Conservation (phyloP, 23 red algal species). For the Gracilaria caudata region DNA sequence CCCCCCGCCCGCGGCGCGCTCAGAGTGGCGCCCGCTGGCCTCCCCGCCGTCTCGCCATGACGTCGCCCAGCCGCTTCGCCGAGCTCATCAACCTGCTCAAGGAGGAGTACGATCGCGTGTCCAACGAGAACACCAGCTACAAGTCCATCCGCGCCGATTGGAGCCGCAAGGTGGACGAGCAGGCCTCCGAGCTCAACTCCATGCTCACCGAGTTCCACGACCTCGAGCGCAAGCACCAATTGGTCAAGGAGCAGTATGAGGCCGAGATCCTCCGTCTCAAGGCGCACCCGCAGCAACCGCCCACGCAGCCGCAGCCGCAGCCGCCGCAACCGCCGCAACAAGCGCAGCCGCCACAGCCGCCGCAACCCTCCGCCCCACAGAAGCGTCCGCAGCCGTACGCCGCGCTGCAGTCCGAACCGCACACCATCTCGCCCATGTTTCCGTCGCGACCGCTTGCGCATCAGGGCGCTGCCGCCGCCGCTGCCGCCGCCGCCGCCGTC, state of each 20-base stretch:
- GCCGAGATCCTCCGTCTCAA: conserved; percentile 82
- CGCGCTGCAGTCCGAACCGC: conserved; percentile 11
- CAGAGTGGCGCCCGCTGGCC: background rate
- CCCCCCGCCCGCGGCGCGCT: background rate
- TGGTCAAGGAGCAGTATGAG: conserved; percentile 81
- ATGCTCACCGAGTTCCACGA: conserved; percentile 62
- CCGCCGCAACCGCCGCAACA: conserved; percentile 41
- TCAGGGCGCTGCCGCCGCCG: background rate
- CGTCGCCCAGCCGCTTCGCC: conserved; percentile 4
- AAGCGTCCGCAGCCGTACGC: background rate
- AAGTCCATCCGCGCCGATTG: conserved; percentile 59
- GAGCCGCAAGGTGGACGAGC: conserved; percentile 74
- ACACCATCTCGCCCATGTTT: conserved; percentile 24
- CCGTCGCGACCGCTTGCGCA: background rate
- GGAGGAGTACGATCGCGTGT: conserved; percentile 62
- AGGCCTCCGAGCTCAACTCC: conserved; percentile 55
- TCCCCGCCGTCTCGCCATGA: background rate
- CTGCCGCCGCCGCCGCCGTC: background rate
- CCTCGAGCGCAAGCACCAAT: conserved; percentile 80
- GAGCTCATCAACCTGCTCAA: conserved; percentile 72
- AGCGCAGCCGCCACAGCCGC: conserved; percentile 11
- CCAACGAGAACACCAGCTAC: conserved; percentile 46
- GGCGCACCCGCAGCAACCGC: conserved; percentile 34
- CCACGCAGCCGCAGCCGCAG: conserved; percentile 14
- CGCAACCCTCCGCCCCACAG: conserved; percentile 8